A percentile compares a stretch with the other conserved stretches of the same genome.
These are phyloP conservation scores for Candida tunisiensis DNA, from an alignment of 1,139 yeast genomes.

Conservation along the genomic window DNA sequence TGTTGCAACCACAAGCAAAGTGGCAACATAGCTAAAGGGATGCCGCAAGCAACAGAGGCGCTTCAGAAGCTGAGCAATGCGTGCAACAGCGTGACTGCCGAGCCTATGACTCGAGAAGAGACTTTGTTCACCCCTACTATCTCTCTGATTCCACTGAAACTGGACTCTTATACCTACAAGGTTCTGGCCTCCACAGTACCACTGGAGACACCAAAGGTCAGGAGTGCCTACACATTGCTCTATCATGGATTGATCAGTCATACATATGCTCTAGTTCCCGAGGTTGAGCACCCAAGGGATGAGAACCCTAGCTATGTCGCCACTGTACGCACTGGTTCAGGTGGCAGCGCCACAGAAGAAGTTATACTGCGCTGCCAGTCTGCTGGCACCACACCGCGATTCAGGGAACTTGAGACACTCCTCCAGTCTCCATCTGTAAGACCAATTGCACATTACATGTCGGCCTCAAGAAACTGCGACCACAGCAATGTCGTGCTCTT, in stretches of 20 bases:
- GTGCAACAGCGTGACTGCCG: constrained; percentile 1
- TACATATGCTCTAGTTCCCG: constrained; percentile 8
- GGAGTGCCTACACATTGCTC: constrained; percentile 6
- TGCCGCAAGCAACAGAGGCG: not conserved
- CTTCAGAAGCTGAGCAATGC: not conserved
- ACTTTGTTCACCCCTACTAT: constrained; percentile 2
- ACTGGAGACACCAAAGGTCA: constrained; percentile 3
- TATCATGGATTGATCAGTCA: constrained; percentile 7
- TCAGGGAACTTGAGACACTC: constrained; percentile 2
- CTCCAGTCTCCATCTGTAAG: constrained; percentile 6
- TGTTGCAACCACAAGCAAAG: too few species aligned
- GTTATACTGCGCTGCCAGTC: constrained; percentile 7
- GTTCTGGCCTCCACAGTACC: constrained; percentile 6
- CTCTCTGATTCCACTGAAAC: constrained; percentile 8
- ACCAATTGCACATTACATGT: too few species aligned
- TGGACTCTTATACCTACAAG: constrained; percentile 7
- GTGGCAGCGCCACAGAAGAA: constrained; percentile 6
- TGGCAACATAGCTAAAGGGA: constrained; percentile 2
- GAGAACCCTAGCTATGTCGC: constrained; percentile 4
- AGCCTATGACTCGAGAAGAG: constrained; percentile 3
- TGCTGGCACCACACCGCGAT: constrained; percentile 4
- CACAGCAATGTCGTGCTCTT: too few species aligned
- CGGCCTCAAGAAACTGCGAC: too few species aligned
- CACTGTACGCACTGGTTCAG: constrained; percentile 6
- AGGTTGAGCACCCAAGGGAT: not conserved